Evolutionary conservation across 2,329 filamentous ascomycete species (phyloP), one percentile per base, ranked within the genome.

Genomic region (Arthrobotrys sinensis): DNA sequence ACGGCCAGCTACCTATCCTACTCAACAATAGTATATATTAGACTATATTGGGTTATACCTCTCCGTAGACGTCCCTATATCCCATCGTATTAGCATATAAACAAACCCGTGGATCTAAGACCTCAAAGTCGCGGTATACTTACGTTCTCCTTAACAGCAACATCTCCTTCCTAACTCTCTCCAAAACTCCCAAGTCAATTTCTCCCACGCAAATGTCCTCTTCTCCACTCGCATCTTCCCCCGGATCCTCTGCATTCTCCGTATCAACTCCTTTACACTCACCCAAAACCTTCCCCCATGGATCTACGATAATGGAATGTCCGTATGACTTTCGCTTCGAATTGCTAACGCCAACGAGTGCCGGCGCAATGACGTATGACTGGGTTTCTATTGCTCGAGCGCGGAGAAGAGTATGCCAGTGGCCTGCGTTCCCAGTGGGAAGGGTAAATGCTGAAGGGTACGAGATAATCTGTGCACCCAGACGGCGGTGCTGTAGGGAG

Each of bases 401-500:
- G 32, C 92, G 87, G 12, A 97, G 86, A 4, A 98, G 85, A 1
- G 89, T 87, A 82, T 93, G 90, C 95, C 95, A 98, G 85, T 97
- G 95, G 11, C 76, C 76, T 0, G 92, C 92, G 71, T 87, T 87
- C 0, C 95, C 95, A 0, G 95, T 97, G 0, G 91, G 90, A 0
- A 96, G 88, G 0, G 94, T 97, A 83, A 97, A 98, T 3, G 95
- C 95, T 4, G 92, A 95, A 0, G 95, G 95, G 83, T 95, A 97
- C 0, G 93, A 90, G 62, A 97, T 86, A 66, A 97, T 86, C 79
- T 97, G 90, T 1, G 93, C 93, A 21, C 88, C 86, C 69, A 89
- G 88, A 5, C 88, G 85, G 32, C 89, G 88, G 16, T 97, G 87
- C 0, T 89, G 87, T 8, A 96, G 84, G 0, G 90, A 89, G 7